phyloP scores from a whole-genome alignment of 768 basidiomycete genomes.

The Megacollybia marginata region DNA sequence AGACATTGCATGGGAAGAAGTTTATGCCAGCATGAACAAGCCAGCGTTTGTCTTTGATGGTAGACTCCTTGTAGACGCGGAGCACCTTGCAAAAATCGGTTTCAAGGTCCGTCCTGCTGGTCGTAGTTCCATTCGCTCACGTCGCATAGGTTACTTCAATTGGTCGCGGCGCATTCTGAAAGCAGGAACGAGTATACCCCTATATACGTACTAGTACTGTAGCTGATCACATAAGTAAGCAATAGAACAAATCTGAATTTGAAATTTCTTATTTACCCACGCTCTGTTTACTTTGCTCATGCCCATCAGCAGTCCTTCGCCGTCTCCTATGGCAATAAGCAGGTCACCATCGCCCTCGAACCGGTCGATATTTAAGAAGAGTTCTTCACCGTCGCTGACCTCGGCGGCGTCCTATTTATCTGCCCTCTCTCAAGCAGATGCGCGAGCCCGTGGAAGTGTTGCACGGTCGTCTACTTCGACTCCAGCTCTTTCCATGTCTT shows the following conservation, averaged over 20 bases:
- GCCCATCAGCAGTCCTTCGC: conserved; percentile 18
- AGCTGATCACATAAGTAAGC: too few relatives aligned
- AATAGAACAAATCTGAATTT: too few relatives aligned
- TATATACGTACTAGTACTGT: too few relatives aligned
- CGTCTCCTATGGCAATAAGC: conserved; percentile 61
- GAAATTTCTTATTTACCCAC: too few relatives aligned
- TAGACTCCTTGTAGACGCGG: conserved; percentile 77
- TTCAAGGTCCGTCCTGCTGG: conserved; percentile 58
- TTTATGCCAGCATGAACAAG: conserved; percentile 89
- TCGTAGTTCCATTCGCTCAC: background rate
- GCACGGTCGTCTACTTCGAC: conserved; percentile 48
- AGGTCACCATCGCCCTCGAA: conserved; percentile 33
- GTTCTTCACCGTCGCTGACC: conserved; percentile 31
- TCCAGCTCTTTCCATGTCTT: conserved; percentile 68
- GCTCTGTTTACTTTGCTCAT: background rate
- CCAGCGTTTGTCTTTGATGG: conserved; percentile 99
- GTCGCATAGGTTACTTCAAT: conserved; percentile 45
- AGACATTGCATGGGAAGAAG: conserved; percentile 81
- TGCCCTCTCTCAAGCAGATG: conserved; percentile 59
- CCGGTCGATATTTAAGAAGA: conserved; percentile 56
- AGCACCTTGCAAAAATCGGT: conserved; percentile 75
- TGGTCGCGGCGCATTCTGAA: conserved; percentile 39
- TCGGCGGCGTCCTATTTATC: conserved; percentile 55
- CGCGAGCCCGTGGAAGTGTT: conserved; percentile 45
- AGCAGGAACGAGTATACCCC: too few relatives aligned